phyloP scores from a whole-genome alignment of 345 rosid genomes.

The Lenwebbia sp. region DNA sequence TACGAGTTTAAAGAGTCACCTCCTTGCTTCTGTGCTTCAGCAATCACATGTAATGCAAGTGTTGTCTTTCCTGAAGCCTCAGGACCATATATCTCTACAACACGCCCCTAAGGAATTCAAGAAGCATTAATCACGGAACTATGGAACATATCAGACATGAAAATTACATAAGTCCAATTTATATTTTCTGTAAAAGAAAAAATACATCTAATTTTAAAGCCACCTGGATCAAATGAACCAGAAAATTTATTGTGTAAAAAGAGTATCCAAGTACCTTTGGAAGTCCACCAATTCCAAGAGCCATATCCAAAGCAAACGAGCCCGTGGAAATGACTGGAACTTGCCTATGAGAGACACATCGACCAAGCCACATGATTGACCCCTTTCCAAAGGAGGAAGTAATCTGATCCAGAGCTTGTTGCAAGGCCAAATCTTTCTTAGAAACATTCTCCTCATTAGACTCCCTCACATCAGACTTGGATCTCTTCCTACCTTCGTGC shows the following conservation, averaged over 20 bases:
- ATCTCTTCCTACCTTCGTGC: conserved; percentile 46
- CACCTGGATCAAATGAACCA: not conserved
- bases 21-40: conserved; percentile 97
- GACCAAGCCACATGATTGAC: conserved; percentile 88
- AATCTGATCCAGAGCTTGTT: conserved; percentile 85
- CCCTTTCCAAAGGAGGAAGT: conserved; percentile 81
- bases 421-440: conserved; percentile 70
- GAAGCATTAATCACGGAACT: not conserved
- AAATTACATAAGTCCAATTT: not conserved
- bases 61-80: conserved; percentile 99
- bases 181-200: not conserved
- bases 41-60: conserved; percentile 90
- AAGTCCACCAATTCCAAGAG: conserved; percentile 84
- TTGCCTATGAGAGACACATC: conserved; percentile 43
- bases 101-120: conserved; percentile 61
- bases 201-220: not conserved
- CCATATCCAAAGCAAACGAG: conserved; percentile 74
- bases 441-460: conserved; percentile 63
- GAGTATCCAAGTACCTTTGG: conserved; percentile 53
- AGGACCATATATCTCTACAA: conserved; percentile 92
- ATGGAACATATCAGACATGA: not conserved
- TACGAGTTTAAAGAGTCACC: conserved; percentile 22
- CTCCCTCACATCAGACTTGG: conserved; percentile 69
- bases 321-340: conserved; percentile 86
- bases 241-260: not conserved